A percentile compares a stretch with the other conserved stretches of the same genome.
These are phyloP conservation scores for Metschnikowia drakensbergensis DNA, from an alignment of 805 yeast genomes.

Conservation along the genomic window DNA sequence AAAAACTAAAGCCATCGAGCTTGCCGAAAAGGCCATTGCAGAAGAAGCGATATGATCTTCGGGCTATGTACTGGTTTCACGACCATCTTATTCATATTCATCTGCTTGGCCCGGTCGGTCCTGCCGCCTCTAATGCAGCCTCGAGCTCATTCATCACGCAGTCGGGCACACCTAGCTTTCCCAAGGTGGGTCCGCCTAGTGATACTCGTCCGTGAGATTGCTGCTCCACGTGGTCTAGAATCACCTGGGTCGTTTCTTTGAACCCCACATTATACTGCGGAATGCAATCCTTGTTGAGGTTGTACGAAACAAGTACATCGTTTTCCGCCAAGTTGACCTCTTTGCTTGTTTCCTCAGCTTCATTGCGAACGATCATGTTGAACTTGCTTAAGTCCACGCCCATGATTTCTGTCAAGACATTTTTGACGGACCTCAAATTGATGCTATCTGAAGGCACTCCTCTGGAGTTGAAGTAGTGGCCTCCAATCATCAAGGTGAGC, in stretches of 20 bases:
- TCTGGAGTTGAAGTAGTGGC: slow-evolving; percentile 46
- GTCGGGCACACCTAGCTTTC: slow-evolving; percentile 85
- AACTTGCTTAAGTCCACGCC: slow-evolving; percentile 20
- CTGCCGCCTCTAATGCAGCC: slow-evolving; percentile 39
- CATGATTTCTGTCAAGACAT: slow-evolving; percentile 24
- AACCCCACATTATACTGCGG: slow-evolving; percentile 82
- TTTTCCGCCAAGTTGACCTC: slow-evolving; percentile 18
- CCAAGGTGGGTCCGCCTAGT: slow-evolving; percentile 77
- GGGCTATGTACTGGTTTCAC: not conserved
- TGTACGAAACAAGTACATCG: slow-evolving; percentile 32
- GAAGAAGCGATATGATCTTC: not conserved
- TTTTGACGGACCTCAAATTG: slow-evolving; percentile 25
- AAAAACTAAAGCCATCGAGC: slow-evolving; percentile 24
- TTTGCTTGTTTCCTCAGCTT: slow-evolving; percentile 15
- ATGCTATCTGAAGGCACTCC: slow-evolving; percentile 30
- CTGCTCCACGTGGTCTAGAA: slow-evolving; percentile 30
- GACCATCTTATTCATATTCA: not conserved
- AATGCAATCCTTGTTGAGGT: slow-evolving; percentile 49
- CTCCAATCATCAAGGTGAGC: slow-evolving; percentile 89
- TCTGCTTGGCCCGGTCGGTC: not conserved
- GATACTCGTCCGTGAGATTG: slow-evolving; percentile 35
- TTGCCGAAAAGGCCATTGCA: slow-evolving; percentile 10
- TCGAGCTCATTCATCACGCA: slow-evolving; percentile 63
- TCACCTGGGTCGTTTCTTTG: slow-evolving; percentile 33
- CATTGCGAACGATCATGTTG: slow-evolving; percentile 27